Base-by-base conservation (phyloP, 371 early-diverging fungal species). In the Apophysomyces ossiformis region DNA sequence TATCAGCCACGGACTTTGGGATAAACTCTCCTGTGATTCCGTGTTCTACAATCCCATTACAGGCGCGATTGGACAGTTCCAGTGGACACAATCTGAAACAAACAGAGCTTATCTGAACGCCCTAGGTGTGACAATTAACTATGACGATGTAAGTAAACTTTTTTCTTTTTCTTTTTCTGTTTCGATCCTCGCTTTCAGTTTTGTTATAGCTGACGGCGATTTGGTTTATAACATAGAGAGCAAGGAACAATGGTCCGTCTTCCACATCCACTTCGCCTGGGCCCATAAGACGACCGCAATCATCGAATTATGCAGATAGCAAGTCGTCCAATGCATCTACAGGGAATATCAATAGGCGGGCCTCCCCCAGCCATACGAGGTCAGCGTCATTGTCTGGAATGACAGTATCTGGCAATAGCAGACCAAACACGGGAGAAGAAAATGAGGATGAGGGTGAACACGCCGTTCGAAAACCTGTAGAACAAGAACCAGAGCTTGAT, bases 11-110 rank as follows among this genome's bases (percentile, higher is more conserved):
- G 78, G 79, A 54, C 70, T 83, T 12, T 83, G 84, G 84, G 72
- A 69, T 7, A 81, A 79, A 37, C 68, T 83, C 5, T 83, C 84
- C 8, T 67, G 75, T 13, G 81, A 83, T 50, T 77, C 84, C n/a
- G 79, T 79, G 8, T 83, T 83, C 54, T 81, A 79, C 57, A 83
- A 83, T 61, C 73, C 84, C 37, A 66, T 79, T 43, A 83, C 84
- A 35, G 84, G 84, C 4, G 68, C 79, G 5, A 73, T 83, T 15
- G 84, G 84, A 5, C 79, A 81, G 26, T 83, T 83, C 57, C 84
- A 81, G 43, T 83, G 84, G 84, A 81, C 78, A 47, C 72, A 81
- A 41, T 83, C 84, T n/a, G 79, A 83, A 54, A 74, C 78, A n/a
- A 81, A 81, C 57, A 71, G 73, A 47, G 72, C 74, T 1, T 83